Evolutionary conservation across 768 basidiomycete genomes (phyloP).

Genomic region (Pleurotus tuber-regium): DNA sequence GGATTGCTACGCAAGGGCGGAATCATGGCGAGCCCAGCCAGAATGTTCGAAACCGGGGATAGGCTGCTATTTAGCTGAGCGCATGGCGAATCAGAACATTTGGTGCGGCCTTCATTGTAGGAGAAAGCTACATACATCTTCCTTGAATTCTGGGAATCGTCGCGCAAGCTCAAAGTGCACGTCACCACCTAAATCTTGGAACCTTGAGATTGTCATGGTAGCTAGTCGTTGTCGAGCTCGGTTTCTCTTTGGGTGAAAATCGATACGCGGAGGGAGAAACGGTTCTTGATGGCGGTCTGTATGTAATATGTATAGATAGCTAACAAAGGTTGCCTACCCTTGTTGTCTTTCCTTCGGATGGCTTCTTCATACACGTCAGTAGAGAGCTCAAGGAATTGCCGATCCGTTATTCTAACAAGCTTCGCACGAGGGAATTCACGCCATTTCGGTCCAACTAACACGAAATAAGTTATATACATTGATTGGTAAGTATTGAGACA

Average conservation of each 20-base stretch:
- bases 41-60: neutral
- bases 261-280: neutral
- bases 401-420: neutral
- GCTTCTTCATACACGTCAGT: neutral
- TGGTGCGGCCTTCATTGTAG: neutral
- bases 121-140: neutral
- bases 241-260: slow-evolving; percentile 2
- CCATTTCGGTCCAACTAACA: too few species aligned
- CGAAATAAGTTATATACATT: too few species aligned
- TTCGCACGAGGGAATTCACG: too few species aligned
- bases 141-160: neutral
- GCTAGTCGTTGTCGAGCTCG: neutral
- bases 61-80: neutral
- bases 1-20: neutral
- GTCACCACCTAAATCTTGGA: slow-evolving; percentile 1
- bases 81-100: neutral
- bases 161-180: neutral
- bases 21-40: neutral
- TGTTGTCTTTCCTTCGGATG: neutral
- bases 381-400: neutral
- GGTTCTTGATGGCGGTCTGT: neutral
- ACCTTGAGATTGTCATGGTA: neutral
- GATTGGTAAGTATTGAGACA: too few species aligned
- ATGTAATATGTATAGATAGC: neutral
- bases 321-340: too few species aligned